phyloP scores from a whole-genome alignment of 2,329 filamentous ascomycete genomes.

The Venturia asperata region DNA sequence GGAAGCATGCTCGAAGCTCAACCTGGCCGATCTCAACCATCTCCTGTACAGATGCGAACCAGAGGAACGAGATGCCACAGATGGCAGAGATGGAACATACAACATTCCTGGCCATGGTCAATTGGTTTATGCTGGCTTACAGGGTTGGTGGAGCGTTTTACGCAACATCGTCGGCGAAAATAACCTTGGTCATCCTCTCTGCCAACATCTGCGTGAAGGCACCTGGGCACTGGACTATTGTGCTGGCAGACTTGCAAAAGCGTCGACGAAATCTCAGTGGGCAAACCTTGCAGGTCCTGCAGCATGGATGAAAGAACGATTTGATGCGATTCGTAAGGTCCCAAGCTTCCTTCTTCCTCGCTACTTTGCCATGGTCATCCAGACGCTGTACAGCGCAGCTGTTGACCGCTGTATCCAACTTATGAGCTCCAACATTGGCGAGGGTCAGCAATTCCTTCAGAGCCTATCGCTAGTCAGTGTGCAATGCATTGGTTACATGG shows the following conservation, averaged over 20 bases:
- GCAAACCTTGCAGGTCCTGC: conserved; percentile 58
- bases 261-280: conserved; percentile 57
- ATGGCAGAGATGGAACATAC: conserved; percentile 79
- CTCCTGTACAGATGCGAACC: conserved; percentile 85
- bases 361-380: conserved; percentile 85
- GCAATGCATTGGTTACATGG: conserved; percentile 82
- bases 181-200: conserved; percentile 85
- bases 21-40: conserved; percentile 81
- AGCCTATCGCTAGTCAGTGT: conserved; percentile 84
- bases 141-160: conserved; percentile 95
- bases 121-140: conserved; percentile 90
- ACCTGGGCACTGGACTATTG: conserved; percentile 92
- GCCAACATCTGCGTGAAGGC: conserved; percentile 83
- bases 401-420: conserved; percentile 70
- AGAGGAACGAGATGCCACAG: conserved; percentile 75
- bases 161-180: conserved; percentile 80
- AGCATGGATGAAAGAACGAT: conserved; percentile 74
- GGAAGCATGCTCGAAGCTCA: conserved; percentile 66
- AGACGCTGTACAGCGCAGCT: conserved; percentile 79
- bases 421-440: conserved; percentile 67
- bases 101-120: conserved; percentile 75
- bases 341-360: conserved; percentile 86
- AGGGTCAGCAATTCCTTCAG: conserved; percentile 83
- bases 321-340: conserved; percentile 75
- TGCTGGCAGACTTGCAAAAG: conserved; percentile 66